Evolutionary conservation across 2,329 filamentous ascomycete species (phyloP).

Genomic region (Chaetomium olivaceum): DNA sequence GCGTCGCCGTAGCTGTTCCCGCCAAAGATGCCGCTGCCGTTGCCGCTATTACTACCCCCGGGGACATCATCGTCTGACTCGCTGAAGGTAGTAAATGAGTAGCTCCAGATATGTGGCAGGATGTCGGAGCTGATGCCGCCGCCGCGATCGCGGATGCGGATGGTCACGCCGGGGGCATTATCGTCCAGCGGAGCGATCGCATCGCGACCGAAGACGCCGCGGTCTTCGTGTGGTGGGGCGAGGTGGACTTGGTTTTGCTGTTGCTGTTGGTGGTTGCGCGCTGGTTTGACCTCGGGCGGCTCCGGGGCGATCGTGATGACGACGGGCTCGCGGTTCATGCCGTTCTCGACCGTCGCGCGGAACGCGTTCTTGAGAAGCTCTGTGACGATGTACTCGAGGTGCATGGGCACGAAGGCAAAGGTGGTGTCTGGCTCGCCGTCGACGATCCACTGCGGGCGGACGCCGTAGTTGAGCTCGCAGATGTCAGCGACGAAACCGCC

Average conservation of each 20-base stretch:
- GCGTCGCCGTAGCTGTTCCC: slow-evolving; percentile 52
- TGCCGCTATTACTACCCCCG: slow-evolving; percentile 34
- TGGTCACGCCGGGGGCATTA: slow-evolving; percentile 81
- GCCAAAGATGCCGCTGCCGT: not conserved
- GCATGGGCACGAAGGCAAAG: slow-evolving; percentile 92
- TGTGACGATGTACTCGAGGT: slow-evolving; percentile 95
- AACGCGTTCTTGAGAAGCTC: slow-evolving; percentile 97
- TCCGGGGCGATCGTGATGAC: slow-evolving; percentile 88
- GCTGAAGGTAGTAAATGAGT: slow-evolving; percentile 93
- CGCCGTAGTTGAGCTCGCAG: slow-evolving; percentile 92
- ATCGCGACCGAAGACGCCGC: slow-evolving; percentile 46
- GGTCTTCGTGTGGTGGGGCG: slow-evolving; percentile 41
- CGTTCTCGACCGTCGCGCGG: slow-evolving; percentile 83
- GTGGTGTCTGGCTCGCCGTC: slow-evolving; percentile 84
- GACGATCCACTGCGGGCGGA: slow-evolving; percentile 76
- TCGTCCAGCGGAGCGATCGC: slow-evolving; percentile 61
- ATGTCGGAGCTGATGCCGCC: slow-evolving; percentile 87
- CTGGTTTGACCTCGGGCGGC: slow-evolving; percentile 41
- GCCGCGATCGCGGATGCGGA: slow-evolving; percentile 92
- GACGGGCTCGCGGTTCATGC: slow-evolving; percentile 76
- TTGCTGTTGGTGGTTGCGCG: not conserved
- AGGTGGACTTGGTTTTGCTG: slow-evolving; percentile 35
- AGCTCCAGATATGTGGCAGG: slow-evolving; percentile 88
- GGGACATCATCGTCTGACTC: slow-evolving; percentile 56
- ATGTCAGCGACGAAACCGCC: slow-evolving; percentile 92